Conservation (phyloP, 2,329 filamentous ascomycete genomes). For the Lasiodiplodia sp. region DNA sequence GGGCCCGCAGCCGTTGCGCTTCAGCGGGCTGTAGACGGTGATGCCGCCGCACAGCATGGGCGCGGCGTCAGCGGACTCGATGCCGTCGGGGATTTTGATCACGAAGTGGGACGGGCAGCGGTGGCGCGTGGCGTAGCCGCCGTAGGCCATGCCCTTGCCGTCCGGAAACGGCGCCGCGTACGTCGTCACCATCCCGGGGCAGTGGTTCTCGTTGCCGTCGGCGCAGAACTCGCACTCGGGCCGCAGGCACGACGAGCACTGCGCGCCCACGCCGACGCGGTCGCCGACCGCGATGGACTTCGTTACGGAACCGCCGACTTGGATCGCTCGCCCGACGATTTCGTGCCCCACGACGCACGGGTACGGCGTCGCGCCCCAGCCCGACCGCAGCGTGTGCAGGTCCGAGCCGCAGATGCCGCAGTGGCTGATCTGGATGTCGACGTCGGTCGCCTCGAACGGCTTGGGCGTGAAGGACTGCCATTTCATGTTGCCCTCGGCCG, state of each 20-base stretch:
- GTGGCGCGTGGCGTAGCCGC: conserved; percentile 65
- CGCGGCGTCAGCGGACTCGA: conserved; percentile 61
- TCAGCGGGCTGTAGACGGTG: conserved; percentile 75
- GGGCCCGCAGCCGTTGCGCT: conserved; percentile 70
- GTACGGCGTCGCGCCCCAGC: conserved; percentile 53
- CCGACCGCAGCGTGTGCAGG: conserved; percentile 49
- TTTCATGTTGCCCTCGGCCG: conserved; percentile 61
- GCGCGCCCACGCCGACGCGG: conserved; percentile 62
- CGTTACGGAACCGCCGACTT: conserved; percentile 37
- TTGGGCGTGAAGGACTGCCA: conserved; percentile 58
- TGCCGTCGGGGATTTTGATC: conserved; percentile 60
- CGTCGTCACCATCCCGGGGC: conserved; percentile 60
- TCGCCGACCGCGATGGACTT: conserved; percentile 65
- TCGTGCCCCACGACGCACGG: conserved; percentile 53
- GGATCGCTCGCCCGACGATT: conserved; percentile 49
- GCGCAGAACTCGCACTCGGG: conserved; percentile 61
- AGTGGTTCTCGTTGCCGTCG: conserved; percentile 52
- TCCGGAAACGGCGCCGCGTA: conserved; percentile 66
- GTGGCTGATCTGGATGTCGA: conserved; percentile 37
- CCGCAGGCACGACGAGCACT: conserved; percentile 55
- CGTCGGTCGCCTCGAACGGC: conserved; percentile 48
- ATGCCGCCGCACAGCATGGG: conserved; percentile 81
- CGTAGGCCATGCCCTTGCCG: conserved; percentile 67
- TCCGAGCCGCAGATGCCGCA: conserved; percentile 34
- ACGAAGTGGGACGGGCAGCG: conserved; percentile 67